A percentile compares a stretch with the other conserved stretches of the same genome.
Conservation (phyloP, 2,329 filamentous ascomycete species). For the Scedosporium boydii region DNA sequence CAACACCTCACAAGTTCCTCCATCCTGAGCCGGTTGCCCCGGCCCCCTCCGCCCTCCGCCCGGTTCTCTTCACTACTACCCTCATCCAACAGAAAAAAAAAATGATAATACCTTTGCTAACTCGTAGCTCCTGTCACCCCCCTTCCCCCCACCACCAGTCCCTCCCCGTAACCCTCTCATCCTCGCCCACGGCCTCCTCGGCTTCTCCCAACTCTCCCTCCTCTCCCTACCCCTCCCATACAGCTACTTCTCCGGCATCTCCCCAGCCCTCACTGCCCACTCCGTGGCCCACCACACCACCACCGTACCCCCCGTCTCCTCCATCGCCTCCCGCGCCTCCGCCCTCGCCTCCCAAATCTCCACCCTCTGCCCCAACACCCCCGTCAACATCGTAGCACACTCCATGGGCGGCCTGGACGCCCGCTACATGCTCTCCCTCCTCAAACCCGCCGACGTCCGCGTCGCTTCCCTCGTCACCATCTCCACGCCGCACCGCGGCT, state of each 20-base stretch:
- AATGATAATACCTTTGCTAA: neutral
- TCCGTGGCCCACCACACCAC: conserved; percentile 48
- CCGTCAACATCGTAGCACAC: conserved; percentile 71
- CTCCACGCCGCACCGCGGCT: conserved; percentile 46
- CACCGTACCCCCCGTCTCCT: conserved; percentile 51
- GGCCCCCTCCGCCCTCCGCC: too few relatives aligned
- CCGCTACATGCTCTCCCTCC: conserved; percentile 53
- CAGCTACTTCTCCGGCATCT: conserved; percentile 58
- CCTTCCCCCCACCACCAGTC: conserved; percentile 1
- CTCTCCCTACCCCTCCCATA: conserved; percentile 43
- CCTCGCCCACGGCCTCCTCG: conserved; percentile 55
- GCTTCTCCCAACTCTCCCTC: conserved; percentile 49
- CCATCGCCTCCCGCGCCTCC: conserved; percentile 50
- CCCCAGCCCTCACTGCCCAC: conserved; percentile 43
- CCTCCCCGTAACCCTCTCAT: conserved; percentile 51
- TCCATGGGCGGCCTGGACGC: conserved; percentile 58
- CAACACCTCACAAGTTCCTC: neutral
- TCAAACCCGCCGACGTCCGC: conserved; percentile 34
- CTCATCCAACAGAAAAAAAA: too few relatives aligned
- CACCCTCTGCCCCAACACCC: conserved; percentile 25
- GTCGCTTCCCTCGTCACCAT: conserved; percentile 45
- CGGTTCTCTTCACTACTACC: too few relatives aligned
- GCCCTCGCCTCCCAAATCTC: conserved; percentile 47
- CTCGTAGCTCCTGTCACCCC: neutral
- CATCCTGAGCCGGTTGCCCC: too few relatives aligned